Percentiles rank a stretch among this genome's conserved stretches.
Evolutionary conservation across 306 rosid species (phyloP).

Genomic region (Prunus armeniaca): DNA sequence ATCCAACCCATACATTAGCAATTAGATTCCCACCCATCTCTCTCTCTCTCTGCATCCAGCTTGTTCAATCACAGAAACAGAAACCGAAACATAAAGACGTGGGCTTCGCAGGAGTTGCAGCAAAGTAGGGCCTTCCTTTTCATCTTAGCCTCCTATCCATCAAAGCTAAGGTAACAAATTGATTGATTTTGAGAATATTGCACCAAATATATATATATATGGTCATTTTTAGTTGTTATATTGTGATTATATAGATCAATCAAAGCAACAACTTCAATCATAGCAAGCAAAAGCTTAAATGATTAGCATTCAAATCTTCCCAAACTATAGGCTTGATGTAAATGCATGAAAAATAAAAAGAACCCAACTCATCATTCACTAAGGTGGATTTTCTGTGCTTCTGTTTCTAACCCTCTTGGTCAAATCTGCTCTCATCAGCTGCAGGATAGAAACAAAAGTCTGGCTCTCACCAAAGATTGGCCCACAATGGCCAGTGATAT

Average conservation of each 20-base stretch:
- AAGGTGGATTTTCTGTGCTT: neutral
- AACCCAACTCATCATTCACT: neutral
- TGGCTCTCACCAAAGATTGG: neutral
- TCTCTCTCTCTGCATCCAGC: constrained; percentile 7
- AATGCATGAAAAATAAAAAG: neutral
- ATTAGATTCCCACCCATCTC: constrained; percentile 37
- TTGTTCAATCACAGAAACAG: constrained; percentile 6
- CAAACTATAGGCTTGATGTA: neutral
- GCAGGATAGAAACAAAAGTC: constrained; percentile 11
- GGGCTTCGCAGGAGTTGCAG: constrained; percentile 17
- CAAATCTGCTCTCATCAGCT: constrained; percentile 1
- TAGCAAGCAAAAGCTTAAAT: too few relatives aligned
- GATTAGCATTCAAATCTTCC: too few relatives aligned
- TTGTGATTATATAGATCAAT: too few relatives aligned
- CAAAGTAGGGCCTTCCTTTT: neutral
- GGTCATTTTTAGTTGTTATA: too few relatives aligned
- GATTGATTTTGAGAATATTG: constrained; percentile 1
- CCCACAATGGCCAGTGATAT: constrained; percentile 24
- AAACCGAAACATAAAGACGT: neutral
- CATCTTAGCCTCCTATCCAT: neutral
- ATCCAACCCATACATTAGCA: constrained; percentile 36
- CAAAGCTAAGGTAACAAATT: constrained; percentile 7
- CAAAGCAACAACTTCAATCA: too few relatives aligned
- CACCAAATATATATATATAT: neutral
- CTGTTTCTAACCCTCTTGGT: neutral